Evolutionary conservation across 331 rosid species (phyloP), one percentile per base, ranked within the genome.

Genomic region (Dryas integrifolia): DNA sequence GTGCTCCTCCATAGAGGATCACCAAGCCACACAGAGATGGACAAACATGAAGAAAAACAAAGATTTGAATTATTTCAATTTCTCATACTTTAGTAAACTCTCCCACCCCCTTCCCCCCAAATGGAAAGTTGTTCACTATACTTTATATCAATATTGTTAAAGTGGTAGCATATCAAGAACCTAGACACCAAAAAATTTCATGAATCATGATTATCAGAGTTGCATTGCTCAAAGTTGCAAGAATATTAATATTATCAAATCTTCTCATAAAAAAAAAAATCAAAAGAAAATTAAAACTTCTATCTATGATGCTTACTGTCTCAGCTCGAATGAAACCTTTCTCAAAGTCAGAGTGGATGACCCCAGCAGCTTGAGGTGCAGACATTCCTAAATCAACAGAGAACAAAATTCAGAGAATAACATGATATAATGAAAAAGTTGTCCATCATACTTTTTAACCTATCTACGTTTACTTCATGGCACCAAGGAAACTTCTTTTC

Each of bases 281-380:
- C 4, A 16, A 41, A 7, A 56, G 47, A 24, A 49, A 50, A 45
- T 43, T 79, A 49, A 74, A 61, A 59, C 56, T 39, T 52, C 74
- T 65, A 52, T 69, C 18, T 4, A 76, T 39, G 57, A 69, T 53
- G 55, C 92, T 87, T 86, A 94, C 97, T 5, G 97, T 94, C 81
- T 94, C 97, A 35, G 98, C 98, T 72, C 96, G 92, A 75, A 94
- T 94, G 86, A 94, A 94, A 71, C 97, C 98, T 83, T 88, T 94
- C 96, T 94, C 97, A 64, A 94, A 94, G 89, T 94, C 98, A n/a
- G 97, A 88, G 87, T 94, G 98, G 78, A 94, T 94, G 73, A 85
- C 92, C 82, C 98, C 98, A 84, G 98, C 97, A 73, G 97, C 98
- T 84, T 94, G 98, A 66, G 98, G 98, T 4, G 98, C 98, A 80